Percentiles rank a stretch among this genome's conserved stretches.
Conservation (phyloP, 2,329 filamentous ascomycete genomes). For the Myriosclerotinia scirpicola region DNA sequence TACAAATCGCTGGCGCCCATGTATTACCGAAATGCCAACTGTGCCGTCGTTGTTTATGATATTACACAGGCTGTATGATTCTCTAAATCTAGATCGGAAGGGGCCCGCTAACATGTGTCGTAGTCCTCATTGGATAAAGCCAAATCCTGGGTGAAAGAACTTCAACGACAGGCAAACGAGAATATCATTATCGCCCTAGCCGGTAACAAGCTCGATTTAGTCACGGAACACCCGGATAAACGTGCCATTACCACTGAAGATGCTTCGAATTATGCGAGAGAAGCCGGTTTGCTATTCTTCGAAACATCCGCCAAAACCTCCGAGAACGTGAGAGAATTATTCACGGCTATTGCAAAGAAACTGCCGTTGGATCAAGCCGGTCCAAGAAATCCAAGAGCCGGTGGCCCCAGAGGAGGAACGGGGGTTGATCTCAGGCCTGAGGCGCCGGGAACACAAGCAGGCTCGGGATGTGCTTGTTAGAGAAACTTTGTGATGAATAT, state of each 20-base stretch:
- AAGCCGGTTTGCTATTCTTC: slow-evolving; percentile 94
- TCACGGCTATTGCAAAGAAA: slow-evolving; percentile 97
- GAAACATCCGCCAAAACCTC: slow-evolving; percentile 98
- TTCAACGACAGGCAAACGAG: slow-evolving; percentile 98
- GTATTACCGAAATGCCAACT: slow-evolving; percentile 99
- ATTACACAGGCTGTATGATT: slow-evolving; percentile 89
- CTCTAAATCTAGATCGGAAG: neutral
- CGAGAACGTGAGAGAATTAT: slow-evolving; percentile 92
- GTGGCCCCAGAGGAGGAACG: slow-evolving; percentile 45
- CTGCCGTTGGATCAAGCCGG: slow-evolving; percentile 93
- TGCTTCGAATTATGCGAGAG: slow-evolving; percentile 90
- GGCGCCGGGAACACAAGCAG: slow-evolving; percentile 58
- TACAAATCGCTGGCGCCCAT: slow-evolving; percentile 99
- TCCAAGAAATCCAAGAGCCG: slow-evolving; percentile 75
- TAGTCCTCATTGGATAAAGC: slow-evolving; percentile 97
- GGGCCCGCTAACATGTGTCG: neutral
- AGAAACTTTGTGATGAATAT: slow-evolving; percentile 23
- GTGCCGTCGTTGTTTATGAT: slow-evolving; percentile 97
- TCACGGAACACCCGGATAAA: slow-evolving; percentile 93
- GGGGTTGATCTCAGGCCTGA: slow-evolving; percentile 63
- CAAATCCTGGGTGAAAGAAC: slow-evolving; percentile 98
- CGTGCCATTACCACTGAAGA: slow-evolving; percentile 85
- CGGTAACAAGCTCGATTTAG: slow-evolving; percentile 96
- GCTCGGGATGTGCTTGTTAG: slow-evolving; percentile 64
- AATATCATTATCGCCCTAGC: slow-evolving; percentile 99